Evolutionary conservation across 148 eudicot genomes (phyloP), one percentile per base, ranked within the genome.

Genomic region (Cornus controversa): DNA sequence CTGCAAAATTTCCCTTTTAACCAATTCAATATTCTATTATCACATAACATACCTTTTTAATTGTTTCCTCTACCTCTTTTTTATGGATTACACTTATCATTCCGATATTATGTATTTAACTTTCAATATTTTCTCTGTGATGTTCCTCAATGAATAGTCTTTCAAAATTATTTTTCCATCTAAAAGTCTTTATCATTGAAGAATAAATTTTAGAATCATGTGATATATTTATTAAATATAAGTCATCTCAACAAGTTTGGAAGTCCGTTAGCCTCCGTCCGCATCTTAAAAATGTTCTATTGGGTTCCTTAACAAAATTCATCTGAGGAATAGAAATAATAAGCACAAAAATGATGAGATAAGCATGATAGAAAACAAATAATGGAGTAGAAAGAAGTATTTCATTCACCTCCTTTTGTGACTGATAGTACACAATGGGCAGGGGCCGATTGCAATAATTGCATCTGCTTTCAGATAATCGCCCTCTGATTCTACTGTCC

Each of bases 351-450:
- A 42, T 68, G 9, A 28, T 1, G 10, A 11, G 20, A 58, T 8
- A 18, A 57, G 2, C 24, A 63, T 6, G 24, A n/a, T 1, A 34
- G 71, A 62, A 66, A 24, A 36, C 54, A 28, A 34, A 67, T 63
- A 36, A 72, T 70, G 25, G 67, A 54, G 72, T 29, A 64, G 29
- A 68, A 75, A 63, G 27, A 7, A 36, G 26, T 53, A 63, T 20
- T 69, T 10, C 45, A 70, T 29, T 85, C 76, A 95, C 99, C 94
- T 93, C 99, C 82, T 95, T 95, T 71, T 83, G 81, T 23, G 99
- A 95, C 81, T 93, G 97, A 78, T 95, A 93, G 75, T 87, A 88
- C 57, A 84, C 89, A 29, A 72, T 68, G 37, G 90, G 77, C 77
- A 89, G 78, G 71, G 97, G 84, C 25, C 81, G 85, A 69, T 90